A percentile compares a stretch with the other conserved stretches of the same genome.
These are phyloP conservation scores for Lepiota subincarnata DNA, from an alignment of 768 basidiomycete genomes.

Conservation along the genomic window DNA sequence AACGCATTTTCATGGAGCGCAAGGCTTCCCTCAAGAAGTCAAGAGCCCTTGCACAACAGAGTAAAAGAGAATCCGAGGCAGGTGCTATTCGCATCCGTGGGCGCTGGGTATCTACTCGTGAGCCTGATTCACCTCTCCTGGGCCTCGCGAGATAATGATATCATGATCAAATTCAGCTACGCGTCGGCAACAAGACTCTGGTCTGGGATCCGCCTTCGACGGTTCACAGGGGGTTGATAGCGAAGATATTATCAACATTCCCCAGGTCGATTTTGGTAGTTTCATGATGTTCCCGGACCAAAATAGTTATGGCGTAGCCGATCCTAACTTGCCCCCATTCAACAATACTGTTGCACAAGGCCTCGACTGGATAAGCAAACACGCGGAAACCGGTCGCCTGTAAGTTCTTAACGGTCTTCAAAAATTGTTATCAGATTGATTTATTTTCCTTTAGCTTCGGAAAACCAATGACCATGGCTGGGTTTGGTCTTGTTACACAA, in stretches of 20 bases:
- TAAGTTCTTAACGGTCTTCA: conserved; percentile 23
- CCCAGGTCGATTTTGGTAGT: conserved; percentile 50
- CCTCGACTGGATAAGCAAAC: conserved; percentile 49
- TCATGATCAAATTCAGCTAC: conserved; percentile 31
- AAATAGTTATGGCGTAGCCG: conserved; percentile 43
- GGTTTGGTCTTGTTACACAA: conserved; percentile 62
- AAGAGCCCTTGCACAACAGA: conserved; percentile 16
- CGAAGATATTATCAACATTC: conserved; percentile 57
- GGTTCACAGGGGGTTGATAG: conserved; percentile 66
- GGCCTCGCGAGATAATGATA: neutral
- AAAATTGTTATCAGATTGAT: neutral
- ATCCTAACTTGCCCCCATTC: conserved; percentile 47
- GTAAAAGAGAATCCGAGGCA: conserved; percentile 21
- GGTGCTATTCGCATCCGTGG: conserved; percentile 52
- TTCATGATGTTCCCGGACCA: conserved; percentile 73
- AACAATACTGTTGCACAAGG: conserved; percentile 51
- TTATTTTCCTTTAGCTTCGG: conserved; percentile 35
- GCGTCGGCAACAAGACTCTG: conserved; percentile 40
- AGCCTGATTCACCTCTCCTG: conserved; percentile 14
- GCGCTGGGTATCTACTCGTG: conserved; percentile 55
- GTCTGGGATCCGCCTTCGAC: conserved; percentile 49
- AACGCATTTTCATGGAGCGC: conserved; percentile 43
- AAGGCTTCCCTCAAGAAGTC: conserved; percentile 44
- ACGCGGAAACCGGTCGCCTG: conserved; percentile 41
- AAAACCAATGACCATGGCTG: conserved; percentile 52